phyloP scores from a whole-genome alignment of 768 basidiomycete species.

The Naematelia aurantialba region DNA sequence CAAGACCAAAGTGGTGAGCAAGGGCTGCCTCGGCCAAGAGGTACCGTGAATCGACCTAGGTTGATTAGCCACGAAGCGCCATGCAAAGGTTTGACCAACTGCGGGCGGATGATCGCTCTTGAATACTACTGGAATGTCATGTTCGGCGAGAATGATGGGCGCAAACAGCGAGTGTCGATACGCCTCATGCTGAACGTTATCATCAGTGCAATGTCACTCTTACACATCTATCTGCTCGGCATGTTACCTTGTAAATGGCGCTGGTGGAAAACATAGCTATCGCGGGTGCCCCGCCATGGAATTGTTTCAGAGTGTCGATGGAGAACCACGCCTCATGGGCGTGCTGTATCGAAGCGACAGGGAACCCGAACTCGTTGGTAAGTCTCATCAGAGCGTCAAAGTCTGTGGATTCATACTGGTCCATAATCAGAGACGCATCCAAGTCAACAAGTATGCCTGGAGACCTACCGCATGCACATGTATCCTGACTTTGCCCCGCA shows the following conservation, averaged over 20 bases:
- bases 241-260: slow-evolving; percentile 58
- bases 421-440: not conserved
- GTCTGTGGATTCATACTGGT: slow-evolving; percentile 58
- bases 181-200: slow-evolving; percentile 54
- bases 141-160: slow-evolving; percentile 64
- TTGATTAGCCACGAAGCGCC: not conserved
- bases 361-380: slow-evolving; percentile 65
- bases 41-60: slow-evolving; percentile 53
- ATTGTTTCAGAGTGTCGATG: slow-evolving; percentile 64
- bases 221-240: not conserved
- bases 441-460: not conserved
- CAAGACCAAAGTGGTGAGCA: slow-evolving; percentile 62
- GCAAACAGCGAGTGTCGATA: slow-evolving; percentile 75
- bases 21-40: slow-evolving; percentile 72
- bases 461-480: slow-evolving; percentile 49
- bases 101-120: slow-evolving; percentile 52
- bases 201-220: not conserved
- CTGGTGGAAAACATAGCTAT: slow-evolving; percentile 67
- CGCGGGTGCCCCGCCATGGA: slow-evolving; percentile 58
- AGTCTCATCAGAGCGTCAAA: slow-evolving; percentile 54
- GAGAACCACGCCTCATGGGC: slow-evolving; percentile 73
- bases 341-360: slow-evolving; percentile 71
- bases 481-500: slow-evolving; percentile 66
- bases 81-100: slow-evolving; percentile 10
- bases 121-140: slow-evolving; percentile 65